phyloP scores from a whole-genome alignment of 768 basidiomycete species.

The Boletellus ananas region DNA sequence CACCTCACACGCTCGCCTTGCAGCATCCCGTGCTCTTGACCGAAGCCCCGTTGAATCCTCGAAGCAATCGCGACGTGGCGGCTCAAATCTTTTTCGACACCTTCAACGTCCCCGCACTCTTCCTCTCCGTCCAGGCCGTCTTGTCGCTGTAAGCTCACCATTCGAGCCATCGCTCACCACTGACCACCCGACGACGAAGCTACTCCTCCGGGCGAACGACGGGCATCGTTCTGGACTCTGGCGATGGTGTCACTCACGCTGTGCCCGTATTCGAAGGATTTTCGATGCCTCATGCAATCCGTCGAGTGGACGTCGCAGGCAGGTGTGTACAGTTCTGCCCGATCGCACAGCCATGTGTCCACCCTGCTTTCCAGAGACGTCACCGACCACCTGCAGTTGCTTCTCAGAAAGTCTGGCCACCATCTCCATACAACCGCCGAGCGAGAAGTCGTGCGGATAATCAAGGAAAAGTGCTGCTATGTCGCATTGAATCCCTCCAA shows the following conservation, averaged over 20 bases:
- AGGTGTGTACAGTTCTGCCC: constrained; percentile 46
- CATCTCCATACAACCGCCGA: constrained; percentile 96
- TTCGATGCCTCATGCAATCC: constrained; percentile 98
- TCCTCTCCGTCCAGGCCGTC: constrained; percentile 96
- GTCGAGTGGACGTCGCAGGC: constrained; percentile 94
- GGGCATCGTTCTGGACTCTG: constrained; percentile 98
- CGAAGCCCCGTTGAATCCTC: constrained; percentile 95
- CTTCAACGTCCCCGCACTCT: constrained; percentile 97
- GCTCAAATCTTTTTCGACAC: constrained; percentile 99
- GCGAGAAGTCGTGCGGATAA: constrained; percentile 92
- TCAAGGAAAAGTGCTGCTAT: constrained; percentile 99
- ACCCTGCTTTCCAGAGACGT: constrained; percentile 63
- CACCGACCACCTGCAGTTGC: constrained; percentile 91
- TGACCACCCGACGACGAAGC: constrained; percentile 41
- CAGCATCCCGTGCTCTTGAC: constrained; percentile 97
- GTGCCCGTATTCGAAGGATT: constrained; percentile 99
- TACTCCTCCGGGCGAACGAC: constrained; percentile 98
- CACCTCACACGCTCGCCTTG: constrained; percentile 11
- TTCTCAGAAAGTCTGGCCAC: constrained; percentile 91
- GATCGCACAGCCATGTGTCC: background rate
- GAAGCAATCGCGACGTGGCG: constrained; percentile 92
- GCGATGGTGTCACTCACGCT: constrained; percentile 97
- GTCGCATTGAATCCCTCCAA: constrained; percentile 88
- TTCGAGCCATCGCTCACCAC: background rate
- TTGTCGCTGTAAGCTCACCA: constrained; percentile 75